These are phyloP conservation scores for Aurantiochytrium sp. DNA, from an alignment of 108 stramenopile genomes.

Conservation along the genomic window DNA sequence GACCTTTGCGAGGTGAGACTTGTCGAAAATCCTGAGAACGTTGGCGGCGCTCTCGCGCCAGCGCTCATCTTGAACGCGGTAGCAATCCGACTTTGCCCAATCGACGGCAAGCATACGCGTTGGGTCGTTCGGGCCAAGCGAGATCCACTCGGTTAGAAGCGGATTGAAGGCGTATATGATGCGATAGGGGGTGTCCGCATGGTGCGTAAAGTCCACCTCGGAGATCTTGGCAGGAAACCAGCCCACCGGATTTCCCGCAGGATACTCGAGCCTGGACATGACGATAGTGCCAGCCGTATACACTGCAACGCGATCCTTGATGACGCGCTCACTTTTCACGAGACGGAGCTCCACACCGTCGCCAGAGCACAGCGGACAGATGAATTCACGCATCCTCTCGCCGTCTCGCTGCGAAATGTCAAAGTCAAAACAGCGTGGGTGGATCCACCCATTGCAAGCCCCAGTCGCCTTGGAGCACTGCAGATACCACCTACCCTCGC, in stretches of 20 bases:
- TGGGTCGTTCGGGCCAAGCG: not conserved
- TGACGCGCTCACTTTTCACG: not conserved
- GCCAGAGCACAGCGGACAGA: not conserved
- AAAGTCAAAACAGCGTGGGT: not conserved
- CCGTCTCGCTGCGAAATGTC: not conserved
- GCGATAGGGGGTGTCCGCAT: not conserved
- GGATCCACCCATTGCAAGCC: slow-evolving; percentile 3
- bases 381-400: not conserved
- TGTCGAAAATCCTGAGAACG: too few species aligned
- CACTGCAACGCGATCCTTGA: not conserved
- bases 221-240: slow-evolving; percentile 12
- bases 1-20: not conserved
- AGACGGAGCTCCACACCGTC: not conserved
- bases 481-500: not conserved
- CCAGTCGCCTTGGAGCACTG: not conserved
- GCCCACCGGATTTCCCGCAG: not conserved
- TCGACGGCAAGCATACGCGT: slow-evolving; percentile 4
- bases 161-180: not conserved
- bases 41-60: not conserved
- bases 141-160: not conserved
- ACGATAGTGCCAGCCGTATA: not conserved
- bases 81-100: not conserved
- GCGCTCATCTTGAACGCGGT: not conserved
- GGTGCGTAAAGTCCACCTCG: not conserved
- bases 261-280: slow-evolving; percentile 3